phyloP scores from a whole-genome alignment of 305 asterid genomes.

The Fraxinus paxiana region DNA sequence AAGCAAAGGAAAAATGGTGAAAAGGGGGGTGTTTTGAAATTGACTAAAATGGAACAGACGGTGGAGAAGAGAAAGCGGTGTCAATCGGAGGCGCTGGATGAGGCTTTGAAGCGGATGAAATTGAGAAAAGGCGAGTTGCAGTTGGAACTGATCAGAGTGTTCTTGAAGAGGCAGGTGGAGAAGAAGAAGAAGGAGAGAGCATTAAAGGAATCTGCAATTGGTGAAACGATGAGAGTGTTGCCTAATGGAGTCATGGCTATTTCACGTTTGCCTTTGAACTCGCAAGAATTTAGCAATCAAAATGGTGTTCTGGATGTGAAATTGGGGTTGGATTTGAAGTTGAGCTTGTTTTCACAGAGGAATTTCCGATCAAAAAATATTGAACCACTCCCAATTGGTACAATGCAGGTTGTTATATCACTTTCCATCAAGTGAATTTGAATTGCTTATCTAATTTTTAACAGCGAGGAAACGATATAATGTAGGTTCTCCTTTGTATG shows the following conservation, averaged over 20 bases:
- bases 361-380: constrained; percentile 77
- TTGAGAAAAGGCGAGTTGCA: constrained; percentile 80
- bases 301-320: constrained; percentile 49
- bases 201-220: constrained; percentile 31
- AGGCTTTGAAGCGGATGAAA: constrained; percentile 74
- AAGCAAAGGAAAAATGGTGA: constrained; percentile 40
- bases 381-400: constrained; percentile 68
- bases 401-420: constrained; percentile 68
- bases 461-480: background rate
- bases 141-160: constrained; percentile 79
- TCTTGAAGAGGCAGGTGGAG: constrained; percentile 75
- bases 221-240: constrained; percentile 49
- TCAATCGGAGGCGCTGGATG: constrained; percentile 76
- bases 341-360: constrained; percentile 39
- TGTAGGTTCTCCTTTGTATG: background rate
- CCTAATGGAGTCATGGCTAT: constrained; percentile 85
- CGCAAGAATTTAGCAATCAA: constrained; percentile 29
- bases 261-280: constrained; percentile 38
- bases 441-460: background rate
- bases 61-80: constrained; percentile 41
- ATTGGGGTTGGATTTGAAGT: constrained; percentile 45
- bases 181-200: constrained; percentile 65
- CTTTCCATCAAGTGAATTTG: constrained; percentile 1
- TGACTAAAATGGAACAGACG: constrained; percentile 23
- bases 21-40: constrained; percentile 37